Conservation (phyloP, 73 alveolate genomes). For the Tetrahymena thermophila region DNA sequence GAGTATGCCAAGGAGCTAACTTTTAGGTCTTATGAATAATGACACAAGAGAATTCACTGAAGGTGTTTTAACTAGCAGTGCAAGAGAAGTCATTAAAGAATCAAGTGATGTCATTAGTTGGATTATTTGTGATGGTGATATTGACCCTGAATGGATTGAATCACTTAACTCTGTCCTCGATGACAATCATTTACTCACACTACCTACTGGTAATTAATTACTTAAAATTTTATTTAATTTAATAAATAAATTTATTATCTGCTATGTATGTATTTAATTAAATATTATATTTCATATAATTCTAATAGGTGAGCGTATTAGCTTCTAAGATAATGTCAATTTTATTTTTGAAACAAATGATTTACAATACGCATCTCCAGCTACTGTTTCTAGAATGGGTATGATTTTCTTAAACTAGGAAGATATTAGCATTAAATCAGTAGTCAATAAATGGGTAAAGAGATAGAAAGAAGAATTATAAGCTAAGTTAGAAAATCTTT, state of each 20-base stretch:
- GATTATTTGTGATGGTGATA: conserved; percentile 99
- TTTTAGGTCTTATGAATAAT: conserved; percentile 99
- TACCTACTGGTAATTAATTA: conserved; percentile 89
- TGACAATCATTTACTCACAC: conserved; percentile 97
- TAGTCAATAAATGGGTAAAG: conserved; percentile 92
- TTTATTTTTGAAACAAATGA: conserved; percentile 98
- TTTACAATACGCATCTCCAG: conserved; percentile 98
- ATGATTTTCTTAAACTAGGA: conserved; percentile 98
- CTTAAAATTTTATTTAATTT: too few relatives aligned
- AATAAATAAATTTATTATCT: too few relatives aligned
- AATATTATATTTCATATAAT: background rate
- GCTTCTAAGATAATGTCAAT: conserved; percentile 95
- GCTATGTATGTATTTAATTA: too few relatives aligned
- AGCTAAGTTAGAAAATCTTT: background rate
- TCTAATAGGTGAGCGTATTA: conserved; percentile 80
- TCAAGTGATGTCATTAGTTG: conserved; percentile 93
- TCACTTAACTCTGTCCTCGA: conserved; percentile 97
- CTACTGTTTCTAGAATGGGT: conserved; percentile 99
- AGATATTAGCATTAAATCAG: conserved; percentile 94
- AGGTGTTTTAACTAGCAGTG: conserved; percentile 99
- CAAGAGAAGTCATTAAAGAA: conserved; percentile 98
- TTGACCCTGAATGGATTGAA: conserved; percentile 99
- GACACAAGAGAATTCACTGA: conserved; percentile 99
- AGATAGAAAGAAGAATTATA: conserved; percentile 51
- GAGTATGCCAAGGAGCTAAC: conserved; percentile 97